phyloP scores from a whole-genome alignment of 2,329 filamentous ascomycete species.

The Cordyceps tenuipes region DNA sequence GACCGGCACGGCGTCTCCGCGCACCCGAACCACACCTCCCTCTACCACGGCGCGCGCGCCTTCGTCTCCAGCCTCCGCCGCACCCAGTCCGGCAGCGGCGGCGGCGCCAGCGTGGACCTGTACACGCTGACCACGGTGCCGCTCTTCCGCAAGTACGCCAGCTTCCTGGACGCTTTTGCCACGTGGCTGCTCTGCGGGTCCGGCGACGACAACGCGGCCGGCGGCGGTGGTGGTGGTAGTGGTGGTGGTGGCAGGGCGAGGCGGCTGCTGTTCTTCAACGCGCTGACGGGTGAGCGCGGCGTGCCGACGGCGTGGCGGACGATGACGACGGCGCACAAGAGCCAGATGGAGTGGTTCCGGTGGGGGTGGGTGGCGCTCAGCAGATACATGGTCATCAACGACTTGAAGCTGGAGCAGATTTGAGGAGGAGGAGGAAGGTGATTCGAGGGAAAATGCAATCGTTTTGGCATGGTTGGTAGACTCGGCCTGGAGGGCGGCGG shows the following conservation, averaged over 20 bases:
- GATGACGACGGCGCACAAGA: slow-evolving; percentile 84
- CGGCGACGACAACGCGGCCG: slow-evolving; percentile 33
- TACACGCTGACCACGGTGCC: slow-evolving; percentile 74
- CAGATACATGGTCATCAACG: slow-evolving; percentile 93
- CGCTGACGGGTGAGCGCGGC: slow-evolving; percentile 50
- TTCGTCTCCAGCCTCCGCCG: slow-evolving; percentile 63
- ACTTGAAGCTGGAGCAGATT: slow-evolving; percentile 50
- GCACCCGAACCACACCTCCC: slow-evolving; percentile 88
- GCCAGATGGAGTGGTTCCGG: slow-evolving; percentile 98
- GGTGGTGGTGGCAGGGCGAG: slow-evolving; percentile 25
- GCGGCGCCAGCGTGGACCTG: slow-evolving; percentile 61
- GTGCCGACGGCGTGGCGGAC: slow-evolving; percentile 60
- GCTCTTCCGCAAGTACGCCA: slow-evolving; percentile 71
- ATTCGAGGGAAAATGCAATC: too few relatives aligned
- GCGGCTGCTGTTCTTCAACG: slow-evolving; percentile 55
- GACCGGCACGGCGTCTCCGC: slow-evolving; percentile 73
- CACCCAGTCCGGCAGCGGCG: slow-evolving; percentile 45
- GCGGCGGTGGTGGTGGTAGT: slow-evolving; percentile 19
- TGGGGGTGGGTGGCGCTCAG: slow-evolving; percentile 91
- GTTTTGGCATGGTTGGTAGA: too few relatives aligned
- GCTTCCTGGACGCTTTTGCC: slow-evolving; percentile 64
- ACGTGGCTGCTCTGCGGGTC: slow-evolving; percentile 45
- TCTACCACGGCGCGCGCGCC: slow-evolving; percentile 70
- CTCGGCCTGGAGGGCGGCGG: too few relatives aligned
- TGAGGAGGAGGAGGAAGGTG: too few relatives aligned